Conservation (phyloP, 169 alveolate species). For the Cryptosporidium xiaoi region DNA sequence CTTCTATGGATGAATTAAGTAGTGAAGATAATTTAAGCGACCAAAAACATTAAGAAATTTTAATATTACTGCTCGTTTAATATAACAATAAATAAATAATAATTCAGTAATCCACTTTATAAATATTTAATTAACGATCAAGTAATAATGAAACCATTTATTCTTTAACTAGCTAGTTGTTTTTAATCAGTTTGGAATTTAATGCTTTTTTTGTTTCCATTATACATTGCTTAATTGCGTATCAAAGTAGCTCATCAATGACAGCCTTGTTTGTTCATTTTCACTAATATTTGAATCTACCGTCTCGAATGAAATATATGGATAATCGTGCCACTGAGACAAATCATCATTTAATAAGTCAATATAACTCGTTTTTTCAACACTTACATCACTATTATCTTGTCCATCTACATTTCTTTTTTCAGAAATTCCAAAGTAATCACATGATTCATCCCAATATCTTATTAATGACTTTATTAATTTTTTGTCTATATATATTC, state of each 20-base stretch:
- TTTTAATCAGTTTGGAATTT: neutral
- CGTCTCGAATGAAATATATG: slow-evolving; percentile 58
- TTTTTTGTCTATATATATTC: slow-evolving; percentile 17
- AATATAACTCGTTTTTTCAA: neutral
- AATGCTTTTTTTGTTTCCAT: neutral
- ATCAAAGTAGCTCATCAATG: slow-evolving; percentile 57
- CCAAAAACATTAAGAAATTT: too few species aligned
- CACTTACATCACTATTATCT: neutral
- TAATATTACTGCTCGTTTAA: too few species aligned
- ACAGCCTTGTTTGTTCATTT: slow-evolving; percentile 28
- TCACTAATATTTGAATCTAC: slow-evolving; percentile 33
- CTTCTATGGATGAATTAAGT: slow-evolving; percentile 11
- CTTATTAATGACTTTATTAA: slow-evolving; percentile 14
- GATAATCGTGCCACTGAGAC: slow-evolving; percentile 69
- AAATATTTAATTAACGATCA: too few species aligned
- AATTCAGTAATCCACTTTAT: too few species aligned
- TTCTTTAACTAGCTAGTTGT: neutral
- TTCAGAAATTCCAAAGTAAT: slow-evolving; percentile 9
- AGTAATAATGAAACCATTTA: too few species aligned
- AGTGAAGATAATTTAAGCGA: neutral
- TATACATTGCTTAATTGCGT: slow-evolving; percentile 55
- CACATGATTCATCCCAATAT: slow-evolving; percentile 65
- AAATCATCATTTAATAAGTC: slow-evolving; percentile 37
- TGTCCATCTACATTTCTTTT: neutral
- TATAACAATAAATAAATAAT: too few species aligned